Conservation (phyloP, 163 green algal genomes). For the Chlamydomonas reinhardtii region DNA sequence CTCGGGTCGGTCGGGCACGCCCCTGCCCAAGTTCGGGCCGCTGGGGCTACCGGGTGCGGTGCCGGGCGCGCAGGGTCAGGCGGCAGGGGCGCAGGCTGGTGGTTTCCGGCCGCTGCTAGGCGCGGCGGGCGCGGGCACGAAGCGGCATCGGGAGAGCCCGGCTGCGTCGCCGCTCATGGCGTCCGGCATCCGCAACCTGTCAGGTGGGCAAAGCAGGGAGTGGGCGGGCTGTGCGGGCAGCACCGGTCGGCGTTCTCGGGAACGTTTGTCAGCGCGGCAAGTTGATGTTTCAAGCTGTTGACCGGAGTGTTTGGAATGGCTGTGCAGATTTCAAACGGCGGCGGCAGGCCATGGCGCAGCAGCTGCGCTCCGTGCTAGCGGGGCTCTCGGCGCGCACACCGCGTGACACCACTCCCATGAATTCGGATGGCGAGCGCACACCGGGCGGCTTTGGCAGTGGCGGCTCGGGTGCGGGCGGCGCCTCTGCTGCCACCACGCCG, state of each 20-base stretch:
- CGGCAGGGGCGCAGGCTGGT: not conserved
- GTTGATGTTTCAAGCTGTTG: too few species aligned
- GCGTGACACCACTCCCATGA: not conserved
- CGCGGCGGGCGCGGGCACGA: not conserved
- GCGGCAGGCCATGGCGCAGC: constrained; percentile 34
- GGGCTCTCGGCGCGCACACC: constrained; percentile 17
- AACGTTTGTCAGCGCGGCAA: too few species aligned
- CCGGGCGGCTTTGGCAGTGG: not conserved
- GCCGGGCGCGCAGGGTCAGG: not conserved
- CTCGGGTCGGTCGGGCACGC: constrained; percentile 28
- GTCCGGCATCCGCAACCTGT: constrained; percentile 35
- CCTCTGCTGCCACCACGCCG: not conserved
- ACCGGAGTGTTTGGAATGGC: too few species aligned
- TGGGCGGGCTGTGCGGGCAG: not conserved
- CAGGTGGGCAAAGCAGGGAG: not conserved
- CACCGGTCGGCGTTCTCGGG: not conserved
- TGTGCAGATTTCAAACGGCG: constrained; percentile 53
- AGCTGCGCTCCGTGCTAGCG: constrained; percentile 47
- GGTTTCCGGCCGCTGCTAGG: constrained; percentile 15
- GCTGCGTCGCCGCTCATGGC: constrained; percentile 21
- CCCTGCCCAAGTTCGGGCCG: constrained; percentile 43
- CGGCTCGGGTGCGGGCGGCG: not conserved
- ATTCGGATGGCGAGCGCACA: constrained; percentile 14
- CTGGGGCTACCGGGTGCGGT: not conserved
- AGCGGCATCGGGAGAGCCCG: constrained; percentile 34